Evolutionary conservation across 495 filamentous ascomycete species (phyloP), one percentile per base, ranked within the genome.

Genomic region (Podospora pseudoanserina): DNA sequence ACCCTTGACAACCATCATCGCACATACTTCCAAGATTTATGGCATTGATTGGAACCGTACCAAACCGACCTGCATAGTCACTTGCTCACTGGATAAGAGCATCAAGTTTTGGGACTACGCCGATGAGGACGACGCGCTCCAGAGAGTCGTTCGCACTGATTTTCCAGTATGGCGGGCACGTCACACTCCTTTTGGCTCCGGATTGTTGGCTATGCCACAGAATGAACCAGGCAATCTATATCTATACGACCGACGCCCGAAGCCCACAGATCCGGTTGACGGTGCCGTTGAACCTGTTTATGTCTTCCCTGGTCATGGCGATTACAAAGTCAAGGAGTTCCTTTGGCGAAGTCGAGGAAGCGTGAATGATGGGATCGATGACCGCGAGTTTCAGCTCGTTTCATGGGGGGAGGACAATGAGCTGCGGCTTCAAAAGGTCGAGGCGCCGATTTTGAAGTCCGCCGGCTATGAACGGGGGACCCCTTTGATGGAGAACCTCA

Each of bases 21-120:
- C 94, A 0, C 94, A 98, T 74, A 87, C 87, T n/a, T 96, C 93
- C 13, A 97, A 97, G 76, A 97, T 98, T 55, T 97, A 97, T 76
- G 94, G 94, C 15, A 83, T 98, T 23, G 94, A 97, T 78, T 98
- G 94, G 94, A 93, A 95, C 74, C 86, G 94, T 69, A 88, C 90
- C 0, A 82, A 88, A 49, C 73, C 88, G 6, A 88, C 86, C 9
- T 88, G 87, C 32, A 75, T 98, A 30, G 86, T 91, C 5, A 98
- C 94, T 11, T 97, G 94, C 77, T 95, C 94, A 3, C 77, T 97
- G 62, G 94, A 98, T 74, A 91, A 89, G 73, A 96, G 91, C 9
- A 92, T 98, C 76, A 97, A 96, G 72, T 92, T 96, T 72, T 98
- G 94, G 94, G 89, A 97, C 76, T 94, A 92, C 71, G 85, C 79